phyloP scores from a whole-genome alignment of 495 filamentous ascomycete genomes.

The Xylaria longipes region DNA sequence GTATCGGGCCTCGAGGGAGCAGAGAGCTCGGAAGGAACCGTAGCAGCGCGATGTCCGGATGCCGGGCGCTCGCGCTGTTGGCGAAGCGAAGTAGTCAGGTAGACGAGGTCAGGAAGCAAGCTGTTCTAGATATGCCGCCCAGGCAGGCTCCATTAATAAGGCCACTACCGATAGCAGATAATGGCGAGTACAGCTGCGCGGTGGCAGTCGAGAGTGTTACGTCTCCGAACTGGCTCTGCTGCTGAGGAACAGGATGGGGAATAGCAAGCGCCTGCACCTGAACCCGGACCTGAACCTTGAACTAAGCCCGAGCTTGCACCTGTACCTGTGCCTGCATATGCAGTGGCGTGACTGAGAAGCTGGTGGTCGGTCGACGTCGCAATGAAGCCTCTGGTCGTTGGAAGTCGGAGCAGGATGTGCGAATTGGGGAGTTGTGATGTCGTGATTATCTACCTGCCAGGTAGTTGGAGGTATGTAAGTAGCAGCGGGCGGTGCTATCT shows the following conservation, averaged over 20 bases:
- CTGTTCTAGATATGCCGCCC: neutral
- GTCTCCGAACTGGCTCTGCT: neutral
- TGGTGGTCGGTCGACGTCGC: neutral
- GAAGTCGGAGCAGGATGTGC: neutral
- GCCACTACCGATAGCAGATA: neutral
- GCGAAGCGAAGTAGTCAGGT: neutral
- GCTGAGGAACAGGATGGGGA: neutral
- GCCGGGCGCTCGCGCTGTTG: neutral
- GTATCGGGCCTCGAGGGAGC: constrained; percentile 1
- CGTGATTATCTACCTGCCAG: constrained; percentile 28
- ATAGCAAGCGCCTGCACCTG: neutral
- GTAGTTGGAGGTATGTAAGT: constrained; percentile 2
- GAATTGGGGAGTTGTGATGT: constrained; percentile 19
- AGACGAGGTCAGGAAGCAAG: constrained; percentile 17
- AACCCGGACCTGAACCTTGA: neutral
- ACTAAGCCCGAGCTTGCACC: constrained; percentile 2
- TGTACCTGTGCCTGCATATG: neutral
- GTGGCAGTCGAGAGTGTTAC: neutral
- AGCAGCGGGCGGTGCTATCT: neutral
- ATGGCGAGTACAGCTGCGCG: neutral
- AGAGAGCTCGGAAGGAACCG: neutral
- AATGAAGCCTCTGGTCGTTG: neutral
- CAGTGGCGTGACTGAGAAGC: neutral
- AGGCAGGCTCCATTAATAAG: constrained; percentile 21
- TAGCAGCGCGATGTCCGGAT: neutral